Base-by-base conservation (phyloP, 2,329 filamentous ascomycete genomes). In the Blastomyces gilchristii region DNA sequence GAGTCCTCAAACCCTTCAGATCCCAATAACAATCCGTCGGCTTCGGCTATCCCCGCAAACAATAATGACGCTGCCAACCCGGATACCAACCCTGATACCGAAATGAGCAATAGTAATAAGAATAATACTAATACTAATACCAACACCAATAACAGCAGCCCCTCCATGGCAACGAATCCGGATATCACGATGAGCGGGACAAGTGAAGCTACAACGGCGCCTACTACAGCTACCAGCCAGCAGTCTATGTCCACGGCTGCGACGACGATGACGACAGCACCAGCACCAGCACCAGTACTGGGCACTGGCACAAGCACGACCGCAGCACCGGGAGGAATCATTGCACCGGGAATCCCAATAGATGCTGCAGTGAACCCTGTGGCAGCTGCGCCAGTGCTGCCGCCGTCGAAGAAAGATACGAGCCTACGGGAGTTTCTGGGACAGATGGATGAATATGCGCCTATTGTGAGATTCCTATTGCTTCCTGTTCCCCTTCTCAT, bases 371-470 rank as follows among this genome's bases (percentile, higher is more conserved):
- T 62, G 34, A 68, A 65, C 37, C 69, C 68, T 68, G 71, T 59
- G 65, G 70, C 45, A 65, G 65, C 57, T 64, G 68, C 59, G 62
- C 64, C 57, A 64, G 68, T 60, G 62, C 75, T 81, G 6, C 75
- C 81, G 52, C 87, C 89, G 1, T 87, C 87, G 61, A 90, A 91
- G 74, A 97, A 97, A 78, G 94, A 99, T 77, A 87, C 88, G 25
- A 96, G 89, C 49, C 79, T 99, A 68, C 89, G 92, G 72, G 93
- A 97, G 76, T 97, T 99, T 73, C 77, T 99, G 22, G 84, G 84
- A 67, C 97, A 96, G 81, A 97, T 99, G 88, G 94, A 99, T 73
- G 94, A 99, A 71, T 97, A 94, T 77, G 91, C 94, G 65, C 94
- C 94, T 12, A 96, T 99, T 71, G 92, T 97, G 83, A 67, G 88